phyloP scores from a whole-genome alignment of 2,329 filamentous ascomycete genomes.

The Bipolaris sorokiniana region DNA sequence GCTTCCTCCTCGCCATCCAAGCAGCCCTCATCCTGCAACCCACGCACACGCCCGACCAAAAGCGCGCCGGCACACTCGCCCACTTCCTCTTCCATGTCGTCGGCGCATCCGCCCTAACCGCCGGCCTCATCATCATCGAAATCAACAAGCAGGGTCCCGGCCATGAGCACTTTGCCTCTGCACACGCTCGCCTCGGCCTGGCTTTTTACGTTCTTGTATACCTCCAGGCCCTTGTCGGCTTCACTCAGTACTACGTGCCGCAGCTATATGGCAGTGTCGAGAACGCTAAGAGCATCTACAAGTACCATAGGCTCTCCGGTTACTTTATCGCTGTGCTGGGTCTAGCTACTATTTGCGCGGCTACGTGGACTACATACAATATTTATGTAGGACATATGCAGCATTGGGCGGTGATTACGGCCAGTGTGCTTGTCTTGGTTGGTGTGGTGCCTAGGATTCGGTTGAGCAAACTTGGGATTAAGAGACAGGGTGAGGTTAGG shows the following conservation, averaged over 20 bases:
- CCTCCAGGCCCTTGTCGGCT: conserved; percentile 77
- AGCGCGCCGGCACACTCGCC: conserved; percentile 64
- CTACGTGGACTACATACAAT: conserved; percentile 79
- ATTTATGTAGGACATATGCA: conserved; percentile 71
- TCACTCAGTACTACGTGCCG: conserved; percentile 81
- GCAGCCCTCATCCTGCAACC: conserved; percentile 86
- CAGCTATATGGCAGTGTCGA: conserved; percentile 77
- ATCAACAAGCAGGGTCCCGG: conserved; percentile 78
- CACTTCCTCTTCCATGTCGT: conserved; percentile 75
- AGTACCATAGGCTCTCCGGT: conserved; percentile 81
- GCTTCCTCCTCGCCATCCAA: conserved; percentile 76
- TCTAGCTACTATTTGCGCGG: conserved; percentile 74
- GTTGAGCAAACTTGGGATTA: conserved; percentile 76
- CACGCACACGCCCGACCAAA: conserved; percentile 77
- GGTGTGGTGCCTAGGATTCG: conserved; percentile 82
- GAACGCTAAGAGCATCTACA: conserved; percentile 83
- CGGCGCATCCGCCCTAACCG: conserved; percentile 65
- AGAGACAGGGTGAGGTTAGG: conserved; percentile 21
- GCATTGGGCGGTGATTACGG: conserved; percentile 76
- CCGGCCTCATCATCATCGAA: conserved; percentile 74
- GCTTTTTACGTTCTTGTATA: conserved; percentile 72
- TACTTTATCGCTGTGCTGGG: conserved; percentile 75
- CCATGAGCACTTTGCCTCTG: conserved; percentile 76
- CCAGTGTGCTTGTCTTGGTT: conserved; percentile 67
- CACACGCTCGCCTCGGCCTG: conserved; percentile 84